Evolutionary conservation across 495 filamentous ascomycete genomes (phyloP).

Genomic region (Daldinia grandis): DNA sequence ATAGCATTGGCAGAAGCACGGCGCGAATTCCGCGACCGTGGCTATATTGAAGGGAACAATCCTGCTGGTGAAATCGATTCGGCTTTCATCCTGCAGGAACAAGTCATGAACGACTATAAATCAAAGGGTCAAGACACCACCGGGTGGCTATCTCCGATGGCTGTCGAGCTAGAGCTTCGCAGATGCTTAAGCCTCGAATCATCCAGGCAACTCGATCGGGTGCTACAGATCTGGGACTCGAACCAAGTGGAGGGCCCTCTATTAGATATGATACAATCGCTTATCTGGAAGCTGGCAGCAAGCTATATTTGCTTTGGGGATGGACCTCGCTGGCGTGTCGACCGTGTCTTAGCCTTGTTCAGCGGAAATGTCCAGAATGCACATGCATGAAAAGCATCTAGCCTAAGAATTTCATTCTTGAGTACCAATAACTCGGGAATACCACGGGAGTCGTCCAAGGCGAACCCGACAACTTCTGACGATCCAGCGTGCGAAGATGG

Average conservation of each 20-base stretch:
- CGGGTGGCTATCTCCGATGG: slow-evolving; percentile 25
- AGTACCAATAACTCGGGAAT: not conserved
- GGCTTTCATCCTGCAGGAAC: slow-evolving; percentile 6
- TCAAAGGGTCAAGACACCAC: slow-evolving; percentile 20
- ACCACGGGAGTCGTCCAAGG: not conserved
- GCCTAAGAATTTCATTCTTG: not conserved
- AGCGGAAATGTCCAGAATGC: not conserved
- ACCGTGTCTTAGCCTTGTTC: slow-evolving; percentile 17
- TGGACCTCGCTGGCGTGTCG: slow-evolving; percentile 29
- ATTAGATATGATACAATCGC: slow-evolving; percentile 10
- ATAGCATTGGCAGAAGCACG: slow-evolving; percentile 34
- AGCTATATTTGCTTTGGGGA: slow-evolving; percentile 29
- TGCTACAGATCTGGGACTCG: slow-evolving; percentile 7
- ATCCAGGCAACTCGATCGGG: slow-evolving; percentile 24
- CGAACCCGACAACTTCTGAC: not conserved
- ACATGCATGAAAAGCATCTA: not conserved
- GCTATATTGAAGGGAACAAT: slow-evolving; percentile 26
- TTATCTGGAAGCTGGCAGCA: slow-evolving; percentile 12
- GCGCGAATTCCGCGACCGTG: slow-evolving; percentile 27
- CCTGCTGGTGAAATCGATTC: slow-evolving; percentile 18
- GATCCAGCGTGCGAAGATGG: not conserved
- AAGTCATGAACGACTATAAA: slow-evolving; percentile 22
- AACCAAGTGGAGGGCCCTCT: not conserved
- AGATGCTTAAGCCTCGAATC: slow-evolving; percentile 22
- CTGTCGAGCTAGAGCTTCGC: slow-evolving; percentile 34